Percentiles rank a stretch among this genome's conserved stretches.
These are phyloP conservation scores for Petunia hybrid DNA, from an alignment of 305 asterid genomes.

Conservation along the genomic window DNA sequence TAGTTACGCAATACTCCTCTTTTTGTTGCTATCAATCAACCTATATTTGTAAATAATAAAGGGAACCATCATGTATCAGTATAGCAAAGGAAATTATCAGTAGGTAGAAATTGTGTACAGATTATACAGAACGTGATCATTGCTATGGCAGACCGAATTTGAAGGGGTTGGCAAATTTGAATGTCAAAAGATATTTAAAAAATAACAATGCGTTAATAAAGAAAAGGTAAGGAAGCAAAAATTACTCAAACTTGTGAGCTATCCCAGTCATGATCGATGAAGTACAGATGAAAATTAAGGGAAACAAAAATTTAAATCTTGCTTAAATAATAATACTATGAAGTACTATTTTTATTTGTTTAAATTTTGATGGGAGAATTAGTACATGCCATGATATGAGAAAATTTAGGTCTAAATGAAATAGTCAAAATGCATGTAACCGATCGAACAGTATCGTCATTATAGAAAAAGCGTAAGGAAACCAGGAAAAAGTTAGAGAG, in stretches of 20 bases:
- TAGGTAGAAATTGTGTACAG: slow-evolving; percentile 40
- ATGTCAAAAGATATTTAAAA: neutral
- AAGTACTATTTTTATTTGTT: too few relatives aligned
- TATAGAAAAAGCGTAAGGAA: neutral
- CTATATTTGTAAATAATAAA: slow-evolving; percentile 40
- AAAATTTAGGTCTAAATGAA: too few relatives aligned
- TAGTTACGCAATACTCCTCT: slow-evolving; percentile 37
- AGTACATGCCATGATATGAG: too few relatives aligned
- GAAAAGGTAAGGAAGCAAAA: neutral
- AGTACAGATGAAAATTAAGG: too few relatives aligned
- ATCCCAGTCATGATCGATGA: too few relatives aligned
- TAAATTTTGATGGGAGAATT: too few relatives aligned
- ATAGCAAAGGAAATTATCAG: slow-evolving; percentile 39
- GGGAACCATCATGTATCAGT: slow-evolving; percentile 27
- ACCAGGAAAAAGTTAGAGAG: slow-evolving; percentile 29
- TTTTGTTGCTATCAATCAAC: slow-evolving; percentile 46
- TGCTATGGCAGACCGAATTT: slow-evolving; percentile 47
- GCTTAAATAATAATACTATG: too few relatives aligned
- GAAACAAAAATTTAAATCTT: too few relatives aligned
- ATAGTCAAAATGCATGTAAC: too few relatives aligned
- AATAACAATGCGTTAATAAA: neutral
- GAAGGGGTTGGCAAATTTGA: slow-evolving; percentile 34
- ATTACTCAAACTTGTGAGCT: too few relatives aligned
- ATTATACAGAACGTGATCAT: slow-evolving; percentile 48
- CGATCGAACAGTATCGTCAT: too few relatives aligned